Percentiles rank a stretch among this genome's conserved stretches.
These are phyloP conservation scores for Epichloe gansuensis DNA, from an alignment of 2,329 filamentous ascomycete genomes.

Conservation along the genomic window DNA sequence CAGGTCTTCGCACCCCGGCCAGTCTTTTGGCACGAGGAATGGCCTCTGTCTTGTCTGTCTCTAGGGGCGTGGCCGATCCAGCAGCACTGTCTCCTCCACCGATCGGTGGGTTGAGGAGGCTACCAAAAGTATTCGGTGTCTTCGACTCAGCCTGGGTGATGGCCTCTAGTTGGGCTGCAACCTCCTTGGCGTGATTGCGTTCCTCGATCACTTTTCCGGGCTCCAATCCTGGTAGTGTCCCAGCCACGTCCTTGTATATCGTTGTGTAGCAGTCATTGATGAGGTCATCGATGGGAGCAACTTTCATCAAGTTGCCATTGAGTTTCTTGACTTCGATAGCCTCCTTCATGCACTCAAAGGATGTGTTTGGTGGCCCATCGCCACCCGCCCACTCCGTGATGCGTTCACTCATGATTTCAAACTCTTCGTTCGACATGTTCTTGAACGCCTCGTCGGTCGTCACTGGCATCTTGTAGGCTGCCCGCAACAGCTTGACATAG, in stretches of 20 bases:
- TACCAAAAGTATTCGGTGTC: constrained; percentile 25
- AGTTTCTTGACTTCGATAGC: constrained; percentile 52
- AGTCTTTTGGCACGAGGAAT: constrained; percentile 27
- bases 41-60: constrained; percentile 30
- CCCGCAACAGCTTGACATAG: constrained; percentile 42
- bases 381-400: constrained; percentile 42
- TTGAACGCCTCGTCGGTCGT: constrained; percentile 45
- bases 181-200: constrained; percentile 30
- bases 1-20: constrained; percentile 38
- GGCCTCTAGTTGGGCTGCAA: constrained; percentile 23
- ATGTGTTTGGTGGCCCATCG: constrained; percentile 25
- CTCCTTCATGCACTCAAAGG: constrained; percentile 44
- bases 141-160: constrained; percentile 19
- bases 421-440: constrained; percentile 39
- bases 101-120: constrained; percentile 30
- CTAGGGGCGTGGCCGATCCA: constrained; percentile 22
- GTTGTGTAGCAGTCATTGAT: constrained; percentile 80
- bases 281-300: constrained; percentile 78
- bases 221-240: constrained; percentile 40
- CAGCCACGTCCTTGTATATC: constrained; percentile 57
- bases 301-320: constrained; percentile 81
- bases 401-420: constrained; percentile 43
- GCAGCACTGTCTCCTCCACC: constrained; percentile 26
- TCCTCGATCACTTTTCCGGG: constrained; percentile 35
- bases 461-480: constrained; percentile 32